Percentiles rank a stretch among this genome's conserved stretches.
Conservation (phyloP, 495 filamentous ascomycete genomes). For the Aspergillus panamensis region DNA sequence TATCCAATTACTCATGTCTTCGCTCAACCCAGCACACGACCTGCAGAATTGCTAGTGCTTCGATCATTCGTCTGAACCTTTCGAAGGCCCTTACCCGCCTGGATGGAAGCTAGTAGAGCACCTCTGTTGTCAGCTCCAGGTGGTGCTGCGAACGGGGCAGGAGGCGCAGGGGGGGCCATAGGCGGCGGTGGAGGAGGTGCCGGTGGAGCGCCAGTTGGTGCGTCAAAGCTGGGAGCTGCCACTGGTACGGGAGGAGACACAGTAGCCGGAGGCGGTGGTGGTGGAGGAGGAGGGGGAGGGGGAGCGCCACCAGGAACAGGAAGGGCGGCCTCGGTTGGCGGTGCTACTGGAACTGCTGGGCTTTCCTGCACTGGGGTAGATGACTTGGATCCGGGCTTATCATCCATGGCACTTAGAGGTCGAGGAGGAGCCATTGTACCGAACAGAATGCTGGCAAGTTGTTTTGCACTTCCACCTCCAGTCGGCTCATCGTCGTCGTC, state of each 20-base stretch:
- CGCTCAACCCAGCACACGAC: constrained; percentile 56
- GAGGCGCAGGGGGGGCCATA: constrained; percentile 39
- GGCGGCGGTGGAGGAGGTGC: constrained; percentile 47
- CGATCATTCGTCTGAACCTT: constrained; percentile 85
- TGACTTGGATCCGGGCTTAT: constrained; percentile 51
- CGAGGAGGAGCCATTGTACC: constrained; percentile 95
- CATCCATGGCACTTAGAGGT: constrained; percentile 77
- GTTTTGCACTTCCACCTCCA: constrained; percentile 76
- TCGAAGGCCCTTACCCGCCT: constrained; percentile 68
- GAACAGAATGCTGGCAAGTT: constrained; percentile 90
- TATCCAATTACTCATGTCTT: not conserved
- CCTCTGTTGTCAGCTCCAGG: constrained; percentile 44
- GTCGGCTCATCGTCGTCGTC: constrained; percentile 72
- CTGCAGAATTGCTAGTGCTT: constrained; percentile 65
- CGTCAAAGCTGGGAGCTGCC: constrained; percentile 33
- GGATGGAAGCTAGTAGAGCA: constrained; percentile 75
- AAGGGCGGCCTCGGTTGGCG: constrained; percentile 14
- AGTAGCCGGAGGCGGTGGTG: constrained; percentile 34
- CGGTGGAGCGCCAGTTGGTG: constrained; percentile 32
- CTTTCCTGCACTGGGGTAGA: constrained; percentile 38
- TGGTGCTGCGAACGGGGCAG: constrained; percentile 51
- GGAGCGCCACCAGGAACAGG: constrained; percentile 24
- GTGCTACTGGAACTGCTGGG: constrained; percentile 20
- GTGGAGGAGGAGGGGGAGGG: constrained; percentile 28
- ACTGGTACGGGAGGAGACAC: not conserved